Conservation (phyloP, 23 red algal genomes). For the Gracilaria gracilis region DNA sequence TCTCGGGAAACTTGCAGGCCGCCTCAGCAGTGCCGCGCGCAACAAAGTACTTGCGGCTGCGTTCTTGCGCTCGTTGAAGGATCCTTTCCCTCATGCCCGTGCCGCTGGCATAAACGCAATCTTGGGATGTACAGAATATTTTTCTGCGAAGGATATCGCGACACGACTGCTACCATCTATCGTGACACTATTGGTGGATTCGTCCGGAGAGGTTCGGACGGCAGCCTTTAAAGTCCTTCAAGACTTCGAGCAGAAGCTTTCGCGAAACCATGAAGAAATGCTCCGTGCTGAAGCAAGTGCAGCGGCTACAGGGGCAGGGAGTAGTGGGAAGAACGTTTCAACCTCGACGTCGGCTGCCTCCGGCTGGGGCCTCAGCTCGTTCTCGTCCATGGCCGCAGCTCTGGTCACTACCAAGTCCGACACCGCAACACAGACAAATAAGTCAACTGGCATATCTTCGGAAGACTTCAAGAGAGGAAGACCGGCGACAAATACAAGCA, state of each 20-base stretch:
- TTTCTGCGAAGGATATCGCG: conserved; percentile 74
- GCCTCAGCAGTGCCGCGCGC: conserved; percentile 73
- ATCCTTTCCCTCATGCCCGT: conserved; percentile 94
- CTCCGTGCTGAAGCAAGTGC: conserved; percentile 25
- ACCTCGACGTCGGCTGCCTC: background rate
- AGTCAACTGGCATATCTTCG: conserved; percentile 55
- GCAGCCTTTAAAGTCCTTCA: conserved; percentile 70
- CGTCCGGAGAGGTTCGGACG: conserved; percentile 64
- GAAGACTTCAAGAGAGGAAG: conserved; percentile 50
- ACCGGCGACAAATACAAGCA: background rate
- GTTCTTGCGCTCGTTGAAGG: conserved; percentile 90
- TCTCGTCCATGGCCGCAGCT: conserved; percentile 72
- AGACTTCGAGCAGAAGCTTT: conserved; percentile 51
- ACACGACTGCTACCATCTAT: conserved; percentile 75
- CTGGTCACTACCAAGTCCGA: conserved; percentile 35
- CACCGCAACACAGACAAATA: background rate
- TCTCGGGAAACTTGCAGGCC: conserved; percentile 80
- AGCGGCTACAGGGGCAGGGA: conserved; percentile 7
- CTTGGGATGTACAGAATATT: conserved; percentile 63
- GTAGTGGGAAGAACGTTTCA: background rate
- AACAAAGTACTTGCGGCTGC: conserved; percentile 93
- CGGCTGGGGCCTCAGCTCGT: conserved; percentile 77
- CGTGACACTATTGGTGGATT: conserved; percentile 74
- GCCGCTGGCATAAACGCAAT: conserved; percentile 82
- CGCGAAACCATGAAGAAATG: conserved; percentile 57